Base-by-base conservation (phyloP, 805 yeast genomes). In the Myxozyma monticola region DNA sequence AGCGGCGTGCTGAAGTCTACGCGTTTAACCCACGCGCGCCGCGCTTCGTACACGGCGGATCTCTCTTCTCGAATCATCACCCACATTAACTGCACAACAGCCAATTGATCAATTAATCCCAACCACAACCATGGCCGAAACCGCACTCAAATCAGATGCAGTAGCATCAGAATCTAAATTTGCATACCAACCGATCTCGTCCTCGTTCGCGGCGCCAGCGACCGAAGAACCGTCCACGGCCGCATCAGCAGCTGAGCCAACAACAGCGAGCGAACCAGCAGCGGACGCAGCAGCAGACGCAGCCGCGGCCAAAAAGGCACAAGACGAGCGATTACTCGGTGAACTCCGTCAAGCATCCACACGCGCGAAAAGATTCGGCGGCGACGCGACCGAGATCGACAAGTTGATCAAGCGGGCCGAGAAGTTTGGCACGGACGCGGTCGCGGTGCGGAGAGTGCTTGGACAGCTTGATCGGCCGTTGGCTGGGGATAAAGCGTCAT, bases 351-450 rank as follows among this genome's bases (percentile, higher is more conserved):
- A 28, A 20, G 31, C 40, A 17, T 20, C 45, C 15, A 51, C 49
- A 8, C 42, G 57, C 10, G 41, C 46, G 20, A 52, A 52, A 20
- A 42, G 55, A 10, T 52, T 52, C 37, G 57, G 57, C 44, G 31
- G 45, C 0, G 57, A 52, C 42, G 29, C 57, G 18, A 28, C 50
- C 21, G 57, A 52, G n/a, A 33, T 52, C 10, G 57, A 52, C 28
- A 52, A 44, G n/a, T 26, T 41, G 18, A 36, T 52, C 21, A 22
- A 26, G 20, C 54, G 57, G 12, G 57, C 57, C 4, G 51, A 52
- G 35, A 46, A 47, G 34, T 52, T 44, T 18, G 57, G 57, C 14
- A 31, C 45, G 14, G 51, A 47, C 14, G 33, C 34, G 7, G 15
- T 26, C 17, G 28, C 26, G 8, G 37, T 21, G 28, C 28, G 10